Conservation (phyloP, 1,284 basidiomycete genomes). For the Ganoderma sinense region DNA sequence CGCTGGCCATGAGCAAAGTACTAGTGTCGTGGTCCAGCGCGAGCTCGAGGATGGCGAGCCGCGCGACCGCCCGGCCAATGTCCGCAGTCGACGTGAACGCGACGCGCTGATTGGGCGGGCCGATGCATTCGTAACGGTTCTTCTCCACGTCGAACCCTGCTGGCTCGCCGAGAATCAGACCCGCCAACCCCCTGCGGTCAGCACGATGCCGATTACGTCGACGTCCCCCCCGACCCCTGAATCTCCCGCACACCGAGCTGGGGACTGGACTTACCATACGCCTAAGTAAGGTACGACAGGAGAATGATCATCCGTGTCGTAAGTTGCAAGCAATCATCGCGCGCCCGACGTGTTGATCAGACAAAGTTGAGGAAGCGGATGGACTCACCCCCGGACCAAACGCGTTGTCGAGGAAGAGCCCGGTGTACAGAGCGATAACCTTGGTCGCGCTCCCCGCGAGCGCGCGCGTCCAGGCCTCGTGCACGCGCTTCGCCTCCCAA, state of each 20-base stretch:
- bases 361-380: slow-evolving; percentile 14
- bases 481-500: slow-evolving; percentile 34
- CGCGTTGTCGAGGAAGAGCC: slow-evolving; percentile 27
- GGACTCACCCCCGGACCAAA: slow-evolving; percentile 24
- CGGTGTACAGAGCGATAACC: slow-evolving; percentile 34
- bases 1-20: slow-evolving; percentile 17
- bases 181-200: not conserved
- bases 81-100: slow-evolving; percentile 33
- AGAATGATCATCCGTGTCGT: not conserved
- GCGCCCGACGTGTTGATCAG: not conserved
- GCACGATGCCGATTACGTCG: not conserved
- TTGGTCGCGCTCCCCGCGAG: slow-evolving; percentile 30
- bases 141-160: slow-evolving; percentile 31
- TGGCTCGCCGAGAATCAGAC: not conserved
- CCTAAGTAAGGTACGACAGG: not conserved
- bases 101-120: slow-evolving; percentile 21
- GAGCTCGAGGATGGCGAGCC: slow-evolving; percentile 29
- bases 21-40: slow-evolving; percentile 19
- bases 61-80: slow-evolving; percentile 31
- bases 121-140: slow-evolving; percentile 24
- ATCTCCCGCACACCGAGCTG: not conserved
- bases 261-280: not conserved
- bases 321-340: not conserved
- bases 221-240: not conserved
- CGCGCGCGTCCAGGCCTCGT: slow-evolving; percentile 26